Evolutionary conservation across 352 stramenopile genomes (phyloP).

Genomic region (Globisporangium heterothallicum): DNA sequence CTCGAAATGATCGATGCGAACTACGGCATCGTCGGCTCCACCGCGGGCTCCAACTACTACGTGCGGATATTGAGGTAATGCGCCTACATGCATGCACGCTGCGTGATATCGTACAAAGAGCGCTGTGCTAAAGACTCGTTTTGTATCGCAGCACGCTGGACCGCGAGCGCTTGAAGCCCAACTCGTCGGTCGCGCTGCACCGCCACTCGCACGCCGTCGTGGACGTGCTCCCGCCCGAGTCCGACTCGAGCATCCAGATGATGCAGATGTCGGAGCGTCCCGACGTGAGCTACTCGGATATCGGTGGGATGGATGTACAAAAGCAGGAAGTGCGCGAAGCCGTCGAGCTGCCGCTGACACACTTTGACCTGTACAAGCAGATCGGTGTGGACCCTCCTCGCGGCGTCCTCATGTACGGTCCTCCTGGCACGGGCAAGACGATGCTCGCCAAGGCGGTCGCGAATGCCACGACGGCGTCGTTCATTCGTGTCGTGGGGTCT

Average conservation of each 20-base stretch:
- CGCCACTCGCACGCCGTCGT: conserved; percentile 98
- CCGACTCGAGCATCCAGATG: conserved; percentile 99
- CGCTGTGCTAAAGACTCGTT: neutral
- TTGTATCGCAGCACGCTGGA: conserved; percentile 89
- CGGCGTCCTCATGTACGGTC: conserved; percentile 97
- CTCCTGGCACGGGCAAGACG: conserved; percentile 95
- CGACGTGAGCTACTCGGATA: conserved; percentile 94
- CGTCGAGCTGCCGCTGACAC: conserved; percentile 98
- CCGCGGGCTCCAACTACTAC: conserved; percentile 98
- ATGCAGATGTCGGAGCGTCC: conserved; percentile 98
- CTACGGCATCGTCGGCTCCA: conserved; percentile 98
- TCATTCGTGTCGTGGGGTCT: conserved; percentile 96
- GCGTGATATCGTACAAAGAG: no score
- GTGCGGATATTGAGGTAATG: conserved; percentile 93
- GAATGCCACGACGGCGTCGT: conserved; percentile 98
- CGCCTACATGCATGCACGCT: neutral
- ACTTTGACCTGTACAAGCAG: conserved; percentile 99
- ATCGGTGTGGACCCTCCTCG: conserved; percentile 99
- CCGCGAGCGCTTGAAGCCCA: conserved; percentile 98
- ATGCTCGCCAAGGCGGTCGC: conserved; percentile 99
- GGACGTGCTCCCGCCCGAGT: conserved; percentile 98
- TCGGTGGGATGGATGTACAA: conserved; percentile 99
- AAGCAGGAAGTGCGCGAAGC: conserved; percentile 98
- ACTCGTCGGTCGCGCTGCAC: conserved; percentile 98
- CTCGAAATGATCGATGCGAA: conserved; percentile 99